A percentile compares a stretch with the other conserved stretches of the same genome.
These are phyloP conservation scores for Rosa multiflora DNA, from an alignment of 306 rosid species.

Conservation along the genomic window DNA sequence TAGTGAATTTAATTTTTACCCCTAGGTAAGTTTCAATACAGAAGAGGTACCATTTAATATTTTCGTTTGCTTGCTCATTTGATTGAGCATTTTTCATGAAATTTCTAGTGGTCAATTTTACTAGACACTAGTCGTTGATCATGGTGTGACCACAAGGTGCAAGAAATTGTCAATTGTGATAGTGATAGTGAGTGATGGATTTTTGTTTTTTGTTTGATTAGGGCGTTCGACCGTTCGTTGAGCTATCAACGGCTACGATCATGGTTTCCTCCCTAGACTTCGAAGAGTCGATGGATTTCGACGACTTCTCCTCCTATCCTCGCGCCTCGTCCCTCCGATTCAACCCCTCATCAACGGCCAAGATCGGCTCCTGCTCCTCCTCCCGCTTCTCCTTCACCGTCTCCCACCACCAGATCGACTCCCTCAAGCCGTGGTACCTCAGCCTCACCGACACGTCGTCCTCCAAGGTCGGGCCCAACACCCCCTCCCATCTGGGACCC, in stretches of 20 bases:
- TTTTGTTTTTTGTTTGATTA: conserved; percentile 22
- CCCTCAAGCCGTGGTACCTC: conserved; percentile 95
- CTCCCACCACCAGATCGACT: conserved; percentile 68
- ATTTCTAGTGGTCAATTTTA: background rate
- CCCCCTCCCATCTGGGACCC: conserved; percentile 50
- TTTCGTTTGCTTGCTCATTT: background rate
- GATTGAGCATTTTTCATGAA: background rate
- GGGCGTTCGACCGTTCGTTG: conserved; percentile 92
- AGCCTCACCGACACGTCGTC: conserved; percentile 79
- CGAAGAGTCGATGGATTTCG: conserved; percentile 70
- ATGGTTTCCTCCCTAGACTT: conserved; percentile 79
- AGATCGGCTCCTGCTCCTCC: conserved; percentile 80
- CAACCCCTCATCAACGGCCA: conserved; percentile 59
- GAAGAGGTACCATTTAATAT: background rate
- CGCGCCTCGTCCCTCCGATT: conserved; percentile 88
- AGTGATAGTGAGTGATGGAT: background rate
- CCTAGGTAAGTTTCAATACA: background rate
- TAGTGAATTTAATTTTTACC: background rate
- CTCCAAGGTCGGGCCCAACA: conserved; percentile 84
- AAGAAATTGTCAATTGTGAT: background rate
- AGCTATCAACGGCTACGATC: conserved; percentile 60
- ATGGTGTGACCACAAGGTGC: background rate
- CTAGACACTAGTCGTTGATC: background rate
- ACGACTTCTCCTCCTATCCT: conserved; percentile 67
- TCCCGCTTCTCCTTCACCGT: conserved; percentile 98